Conservation (phyloP, 345 rosid genomes). For the Physaria fendleri region DNA sequence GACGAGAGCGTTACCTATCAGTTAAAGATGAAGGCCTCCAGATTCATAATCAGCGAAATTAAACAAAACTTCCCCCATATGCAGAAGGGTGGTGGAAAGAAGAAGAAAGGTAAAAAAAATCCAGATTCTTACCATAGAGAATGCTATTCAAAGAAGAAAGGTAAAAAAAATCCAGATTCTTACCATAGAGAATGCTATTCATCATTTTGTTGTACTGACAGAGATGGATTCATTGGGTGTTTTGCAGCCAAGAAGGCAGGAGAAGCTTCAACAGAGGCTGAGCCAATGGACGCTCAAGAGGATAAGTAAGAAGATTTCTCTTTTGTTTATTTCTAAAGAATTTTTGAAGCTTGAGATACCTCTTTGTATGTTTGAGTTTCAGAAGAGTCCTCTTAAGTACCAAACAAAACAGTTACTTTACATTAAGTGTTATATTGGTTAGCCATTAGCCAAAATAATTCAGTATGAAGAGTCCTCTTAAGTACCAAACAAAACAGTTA, state of each 20-base stretch:
- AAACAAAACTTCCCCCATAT: constrained; percentile 68
- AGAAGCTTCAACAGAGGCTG: constrained; percentile 50
- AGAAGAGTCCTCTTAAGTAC: neutral
- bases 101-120: too few relatives aligned
- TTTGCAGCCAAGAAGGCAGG: constrained; percentile 68
- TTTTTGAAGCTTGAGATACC: constrained; percentile 43
- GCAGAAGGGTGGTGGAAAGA: too few relatives aligned
- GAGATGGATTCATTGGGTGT: neutral
- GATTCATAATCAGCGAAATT: too few relatives aligned
- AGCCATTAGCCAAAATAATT: too few relatives aligned
- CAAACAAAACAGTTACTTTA: neutral
- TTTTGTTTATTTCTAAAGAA: constrained; percentile 27
- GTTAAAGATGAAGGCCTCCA: too few relatives aligned
- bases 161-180: too few relatives aligned
- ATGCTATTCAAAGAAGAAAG: neutral
- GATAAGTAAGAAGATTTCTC: constrained; percentile 29
- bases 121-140: neutral
- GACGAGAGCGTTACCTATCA: too few relatives aligned
- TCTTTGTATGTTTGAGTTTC: constrained; percentile 30
- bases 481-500: too few relatives aligned
- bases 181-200: neutral
- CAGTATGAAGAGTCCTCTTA: constrained; percentile 8
- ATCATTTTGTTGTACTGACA: too few relatives aligned
- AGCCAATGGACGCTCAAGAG: constrained; percentile 57
- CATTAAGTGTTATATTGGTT: too few relatives aligned